A percentile compares a stretch with the other conserved stretches of the same genome.
Evolutionary conservation across 1,284 basidiomycete genomes (phyloP).

Genomic region (Ganoderma multipileum): DNA sequence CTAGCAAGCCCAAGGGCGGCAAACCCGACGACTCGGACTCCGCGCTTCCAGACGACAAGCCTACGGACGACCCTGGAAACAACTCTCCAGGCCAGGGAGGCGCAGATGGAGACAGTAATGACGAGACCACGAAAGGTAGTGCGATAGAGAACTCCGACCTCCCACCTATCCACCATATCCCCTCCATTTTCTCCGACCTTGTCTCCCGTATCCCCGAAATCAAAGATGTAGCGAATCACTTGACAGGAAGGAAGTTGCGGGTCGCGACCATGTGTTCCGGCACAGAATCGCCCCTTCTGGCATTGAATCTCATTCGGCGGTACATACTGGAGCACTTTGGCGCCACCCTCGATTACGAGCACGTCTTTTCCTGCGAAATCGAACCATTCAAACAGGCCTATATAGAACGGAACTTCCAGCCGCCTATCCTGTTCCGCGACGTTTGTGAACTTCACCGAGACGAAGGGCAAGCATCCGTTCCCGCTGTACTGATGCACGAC

Average conservation of each 20-base stretch:
- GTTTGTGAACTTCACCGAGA: conserved; percentile 88
- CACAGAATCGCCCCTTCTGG: conserved; percentile 94
- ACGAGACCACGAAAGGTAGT: conserved; percentile 33
- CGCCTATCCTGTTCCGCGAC: conserved; percentile 91
- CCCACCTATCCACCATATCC: conserved; percentile 86
- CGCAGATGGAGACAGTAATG: conserved; percentile 12
- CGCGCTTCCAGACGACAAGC: conserved; percentile 1
- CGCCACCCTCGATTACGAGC: conserved; percentile 78
- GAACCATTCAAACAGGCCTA: conserved; percentile 99
- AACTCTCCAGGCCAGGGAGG: conserved; percentile 23
- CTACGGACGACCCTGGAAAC: conserved; percentile 10
- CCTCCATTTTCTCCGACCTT: conserved; percentile 88
- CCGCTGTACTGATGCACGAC: no score
- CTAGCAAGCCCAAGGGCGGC: conserved; percentile 37
- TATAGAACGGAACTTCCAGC: conserved; percentile 94
- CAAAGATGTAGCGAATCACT: conserved; percentile 69
- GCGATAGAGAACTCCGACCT: conserved; percentile 62
- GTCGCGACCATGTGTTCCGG: conserved; percentile 98
- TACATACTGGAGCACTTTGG: conserved; percentile 75
- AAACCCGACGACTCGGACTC: conserved; percentile 34
- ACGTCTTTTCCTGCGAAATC: conserved; percentile 98
- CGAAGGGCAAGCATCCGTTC: conserved; percentile 65
- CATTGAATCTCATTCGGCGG: conserved; percentile 83
- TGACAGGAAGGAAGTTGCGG: conserved; percentile 86
- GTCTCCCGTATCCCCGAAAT: conserved; percentile 74